These are phyloP conservation scores for Glaciozyma antarctica DNA, from an alignment of 768 basidiomycete species.

Conservation along the genomic window DNA sequence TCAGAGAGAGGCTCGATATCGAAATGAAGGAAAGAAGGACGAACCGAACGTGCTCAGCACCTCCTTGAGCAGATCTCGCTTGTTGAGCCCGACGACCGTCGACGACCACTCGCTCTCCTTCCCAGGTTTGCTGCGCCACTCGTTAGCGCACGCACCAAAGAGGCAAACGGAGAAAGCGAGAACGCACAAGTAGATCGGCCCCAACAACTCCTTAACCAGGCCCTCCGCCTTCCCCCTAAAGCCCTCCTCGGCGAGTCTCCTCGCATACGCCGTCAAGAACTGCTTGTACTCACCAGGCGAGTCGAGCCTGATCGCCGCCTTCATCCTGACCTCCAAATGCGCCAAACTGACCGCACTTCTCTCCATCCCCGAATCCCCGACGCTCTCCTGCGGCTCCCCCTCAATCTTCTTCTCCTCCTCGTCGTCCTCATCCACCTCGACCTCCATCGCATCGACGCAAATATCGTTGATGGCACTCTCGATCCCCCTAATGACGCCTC, in stretches of 20 bases:
- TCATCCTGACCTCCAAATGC: constrained; percentile 74
- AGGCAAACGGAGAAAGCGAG: constrained; percentile 5
- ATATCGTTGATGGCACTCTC: constrained; percentile 36
- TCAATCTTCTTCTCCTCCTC: constrained; percentile 3
- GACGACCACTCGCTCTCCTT: constrained; percentile 61
- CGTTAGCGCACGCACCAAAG: neutral
- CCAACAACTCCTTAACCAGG: constrained; percentile 76
- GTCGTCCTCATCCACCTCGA: neutral
- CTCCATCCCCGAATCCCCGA: constrained; percentile 25
- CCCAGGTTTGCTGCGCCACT: constrained; percentile 53
- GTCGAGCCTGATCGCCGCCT: constrained; percentile 62
- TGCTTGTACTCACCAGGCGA: constrained; percentile 78
- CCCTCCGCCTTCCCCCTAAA: constrained; percentile 84
- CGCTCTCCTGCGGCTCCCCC: constrained; percentile 14
- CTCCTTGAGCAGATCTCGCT: constrained; percentile 77
- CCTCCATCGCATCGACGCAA: constrained; percentile 13
- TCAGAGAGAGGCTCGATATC: neutral
- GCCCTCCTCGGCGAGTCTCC: constrained; percentile 78
- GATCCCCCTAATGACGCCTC: constrained; percentile 20
- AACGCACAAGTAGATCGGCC: constrained; percentile 78
- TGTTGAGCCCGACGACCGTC: constrained; percentile 58
- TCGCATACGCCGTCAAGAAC: constrained; percentile 64
- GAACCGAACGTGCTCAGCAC: constrained; percentile 54
- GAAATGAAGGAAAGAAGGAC: neutral
- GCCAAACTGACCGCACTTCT: constrained; percentile 62